phyloP scores from a whole-genome alignment of 2,329 filamentous ascomycete genomes.

The Allantophomopsis cytisporea region DNA sequence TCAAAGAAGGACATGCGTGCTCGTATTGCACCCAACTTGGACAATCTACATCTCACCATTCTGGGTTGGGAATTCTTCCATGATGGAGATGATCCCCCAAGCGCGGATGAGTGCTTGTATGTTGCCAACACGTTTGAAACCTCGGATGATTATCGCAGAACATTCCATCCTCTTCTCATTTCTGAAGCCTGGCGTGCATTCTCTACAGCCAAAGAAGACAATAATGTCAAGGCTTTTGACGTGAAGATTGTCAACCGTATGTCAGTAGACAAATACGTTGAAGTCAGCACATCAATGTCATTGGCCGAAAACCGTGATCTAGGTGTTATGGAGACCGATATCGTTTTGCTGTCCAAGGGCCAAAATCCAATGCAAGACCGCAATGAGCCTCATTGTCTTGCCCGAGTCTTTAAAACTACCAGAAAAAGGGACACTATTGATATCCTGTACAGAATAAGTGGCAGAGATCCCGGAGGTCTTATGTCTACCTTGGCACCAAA shows the following conservation, averaged over 20 bases:
- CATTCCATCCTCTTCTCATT: slow-evolving; percentile 79
- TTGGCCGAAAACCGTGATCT: slow-evolving; percentile 57
- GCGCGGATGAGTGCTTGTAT: slow-evolving; percentile 54
- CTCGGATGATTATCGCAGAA: slow-evolving; percentile 69
- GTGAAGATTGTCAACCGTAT: slow-evolving; percentile 80
- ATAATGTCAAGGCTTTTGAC: slow-evolving; percentile 66
- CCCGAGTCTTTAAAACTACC: slow-evolving; percentile 66
- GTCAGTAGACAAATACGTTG: slow-evolving; percentile 84
- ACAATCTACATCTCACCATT: slow-evolving; percentile 71
- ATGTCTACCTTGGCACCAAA: slow-evolving; percentile 53
- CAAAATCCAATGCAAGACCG: slow-evolving; percentile 54
- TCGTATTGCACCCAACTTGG: slow-evolving; percentile 79
- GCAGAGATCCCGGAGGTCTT: slow-evolving; percentile 33
- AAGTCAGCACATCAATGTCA: slow-evolving; percentile 76
- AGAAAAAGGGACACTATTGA: slow-evolving; percentile 74
- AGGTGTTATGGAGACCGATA: slow-evolving; percentile 69
- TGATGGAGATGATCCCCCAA: slow-evolving; percentile 72
- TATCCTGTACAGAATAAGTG: slow-evolving; percentile 73
- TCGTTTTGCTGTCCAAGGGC: slow-evolving; percentile 71
- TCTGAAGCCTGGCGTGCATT: slow-evolving; percentile 95
- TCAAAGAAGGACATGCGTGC: slow-evolving; percentile 91
- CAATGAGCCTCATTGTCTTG: slow-evolving; percentile 66
- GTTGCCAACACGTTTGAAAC: slow-evolving; percentile 70
- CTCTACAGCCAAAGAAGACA: slow-evolving; percentile 79
- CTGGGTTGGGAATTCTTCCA: slow-evolving; percentile 95